Conservation (phyloP, 345 rosid species). For the Eucalyptus polyanthemos region DNA sequence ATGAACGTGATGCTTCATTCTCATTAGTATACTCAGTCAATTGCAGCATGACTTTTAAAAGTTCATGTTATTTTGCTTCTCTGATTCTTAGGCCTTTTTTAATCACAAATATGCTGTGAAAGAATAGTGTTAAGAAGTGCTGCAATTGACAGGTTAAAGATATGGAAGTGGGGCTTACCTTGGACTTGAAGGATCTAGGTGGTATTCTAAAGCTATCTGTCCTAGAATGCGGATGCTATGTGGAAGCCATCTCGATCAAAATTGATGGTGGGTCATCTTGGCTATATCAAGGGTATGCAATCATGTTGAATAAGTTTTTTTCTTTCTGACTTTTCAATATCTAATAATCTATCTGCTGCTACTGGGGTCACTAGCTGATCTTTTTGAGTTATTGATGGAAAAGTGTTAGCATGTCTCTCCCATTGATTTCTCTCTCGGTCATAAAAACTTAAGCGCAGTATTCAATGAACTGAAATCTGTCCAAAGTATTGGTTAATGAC, state of each 20-base stretch:
- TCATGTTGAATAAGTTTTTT: background rate
- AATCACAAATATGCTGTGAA: background rate
- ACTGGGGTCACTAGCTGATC: background rate
- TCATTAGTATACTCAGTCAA: background rate
- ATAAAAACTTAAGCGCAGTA: background rate
- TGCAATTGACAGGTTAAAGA: constrained; percentile 35
- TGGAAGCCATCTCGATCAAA: constrained; percentile 40
- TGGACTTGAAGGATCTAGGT: constrained; percentile 15
- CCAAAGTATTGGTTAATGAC: background rate
- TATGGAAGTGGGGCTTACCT: constrained; percentile 30
- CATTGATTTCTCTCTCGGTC: background rate
- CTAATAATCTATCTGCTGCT: background rate
- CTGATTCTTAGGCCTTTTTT: background rate
- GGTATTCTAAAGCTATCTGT: constrained; percentile 39
- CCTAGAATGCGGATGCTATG: constrained; percentile 28
- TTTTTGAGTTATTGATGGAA: background rate
- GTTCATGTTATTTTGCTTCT: background rate
- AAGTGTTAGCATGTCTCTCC: background rate
- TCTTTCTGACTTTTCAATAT: background rate
- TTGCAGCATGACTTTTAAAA: background rate
- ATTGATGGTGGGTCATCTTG: constrained; percentile 79
- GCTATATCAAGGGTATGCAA: constrained; percentile 68
- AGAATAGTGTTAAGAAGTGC: background rate
- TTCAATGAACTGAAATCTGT: background rate
- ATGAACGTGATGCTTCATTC: background rate